Percentiles rank a stretch among this genome's conserved stretches.
These are phyloP conservation scores for Trichophyton mentagrophytes DNA, from an alignment of 2,329 filamentous ascomycete species.

Conservation along the genomic window DNA sequence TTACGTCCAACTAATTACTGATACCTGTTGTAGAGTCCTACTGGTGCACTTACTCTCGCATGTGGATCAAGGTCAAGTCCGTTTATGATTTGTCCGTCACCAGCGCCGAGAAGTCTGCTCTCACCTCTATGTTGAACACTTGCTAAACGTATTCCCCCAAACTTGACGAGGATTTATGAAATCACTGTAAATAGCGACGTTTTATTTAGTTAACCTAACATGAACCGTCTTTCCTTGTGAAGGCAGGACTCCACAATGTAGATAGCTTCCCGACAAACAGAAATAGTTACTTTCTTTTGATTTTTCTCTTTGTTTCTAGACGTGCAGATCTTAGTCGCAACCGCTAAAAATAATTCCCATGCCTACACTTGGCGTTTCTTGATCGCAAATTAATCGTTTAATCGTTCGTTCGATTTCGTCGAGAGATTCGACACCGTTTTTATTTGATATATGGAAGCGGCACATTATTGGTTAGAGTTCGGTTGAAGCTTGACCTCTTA, in stretches of 20 bases:
- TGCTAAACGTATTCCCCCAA: background rate
- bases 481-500: too few species aligned
- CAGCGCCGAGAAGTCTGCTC: slow-evolving; percentile 55
- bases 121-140: slow-evolving; percentile 46
- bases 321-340: background rate
- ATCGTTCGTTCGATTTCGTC: background rate
- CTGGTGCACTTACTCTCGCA: slow-evolving; percentile 64
- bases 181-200: background rate
- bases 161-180: background rate
- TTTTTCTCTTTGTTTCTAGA: background rate
- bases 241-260: background rate
- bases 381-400: background rate
- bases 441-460: too few species aligned
- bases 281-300: background rate
- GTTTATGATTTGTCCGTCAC: slow-evolving; percentile 58
- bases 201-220: background rate
- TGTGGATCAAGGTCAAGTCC: slow-evolving; percentile 68
- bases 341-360: background rate
- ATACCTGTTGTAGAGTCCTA: slow-evolving; percentile 38
- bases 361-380: background rate
- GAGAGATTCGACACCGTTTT: too few species aligned
- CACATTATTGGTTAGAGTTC: too few species aligned
- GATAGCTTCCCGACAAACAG: background rate
- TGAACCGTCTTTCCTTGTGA: background rate
- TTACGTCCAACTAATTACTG: background rate